Base-by-base conservation (phyloP, 2,329 filamentous ascomycete genomes). In the Davidsoniella eucalypti region DNA sequence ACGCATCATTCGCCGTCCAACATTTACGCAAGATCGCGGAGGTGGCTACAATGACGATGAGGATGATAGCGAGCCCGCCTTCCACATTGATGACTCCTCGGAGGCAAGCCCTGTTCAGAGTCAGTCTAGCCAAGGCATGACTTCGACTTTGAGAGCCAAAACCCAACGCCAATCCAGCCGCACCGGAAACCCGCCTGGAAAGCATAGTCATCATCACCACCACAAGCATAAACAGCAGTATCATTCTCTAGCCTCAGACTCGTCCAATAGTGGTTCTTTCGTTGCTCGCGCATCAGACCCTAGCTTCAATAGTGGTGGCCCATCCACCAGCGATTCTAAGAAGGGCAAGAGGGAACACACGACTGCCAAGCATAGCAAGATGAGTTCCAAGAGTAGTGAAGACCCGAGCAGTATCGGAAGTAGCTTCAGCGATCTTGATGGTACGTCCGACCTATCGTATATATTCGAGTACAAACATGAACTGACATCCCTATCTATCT, bases 401-500 rank as follows among this genome's bases (percentile, higher is more conserved):
- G 29, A 33, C 8, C 29, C 29, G 29, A 12, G 29, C 29, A 33
- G 29, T 5, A 87, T 87, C 78, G 83, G 84, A 1, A 90, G 84
- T 61, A 88, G 84, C 58, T 92, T 87, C 58, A 90, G 84, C 63
- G 86, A 92, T 65, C 71, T 93, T 41, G 85, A 90, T 61, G 84
- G 83, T 76, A 67, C 53, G 62, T 57, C 49, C n/a, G 52, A 43
- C 40, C 12, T 42, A 47, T n/a, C 46, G 45, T 49, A 47, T 8
- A 29, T 47, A 21, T 6, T 21, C 17, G 2, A 7, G 12, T 18
- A n/a, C 3, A 10, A 36, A n/a, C 16, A 18, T 12, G 9, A 10
- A 2, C 44, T 46, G 16, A 14, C 53, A 55, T 29, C 54, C 48
- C 16, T 6, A 41, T 9, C 9, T 21, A 18, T 10, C 10, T 26